Evolutionary conservation across 164 flowering plant species (phyloP).

Genomic region (Santalum album): DNA sequence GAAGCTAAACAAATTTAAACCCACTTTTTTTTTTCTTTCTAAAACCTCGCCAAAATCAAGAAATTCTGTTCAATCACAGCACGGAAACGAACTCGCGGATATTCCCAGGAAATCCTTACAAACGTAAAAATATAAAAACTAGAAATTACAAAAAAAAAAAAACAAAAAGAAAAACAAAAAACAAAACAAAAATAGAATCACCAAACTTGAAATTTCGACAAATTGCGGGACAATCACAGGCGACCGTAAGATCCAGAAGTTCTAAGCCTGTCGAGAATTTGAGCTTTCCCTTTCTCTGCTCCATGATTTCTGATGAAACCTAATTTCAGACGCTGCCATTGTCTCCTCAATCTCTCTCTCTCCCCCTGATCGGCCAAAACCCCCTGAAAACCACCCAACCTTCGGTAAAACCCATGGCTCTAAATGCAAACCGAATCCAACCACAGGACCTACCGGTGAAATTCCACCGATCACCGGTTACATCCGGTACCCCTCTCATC

Average conservation of each 20-base stretch:
- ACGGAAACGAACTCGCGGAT: slow-evolving; percentile 6
- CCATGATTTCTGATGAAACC: slow-evolving; percentile 3
- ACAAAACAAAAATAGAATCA: too few relatives aligned
- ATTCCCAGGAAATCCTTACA: slow-evolving; percentile 6
- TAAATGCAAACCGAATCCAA: slow-evolving; percentile 28
- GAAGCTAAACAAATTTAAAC: too few relatives aligned
- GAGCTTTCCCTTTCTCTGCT: neutral
- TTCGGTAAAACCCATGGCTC: slow-evolving; percentile 53
- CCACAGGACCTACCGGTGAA: slow-evolving; percentile 20
- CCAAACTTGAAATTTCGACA: slow-evolving; percentile 1
- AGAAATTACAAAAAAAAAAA: too few relatives aligned
- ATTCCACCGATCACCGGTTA: too few relatives aligned
- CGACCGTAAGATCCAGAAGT: slow-evolving; percentile 17
- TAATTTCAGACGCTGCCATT: slow-evolving; percentile 16
- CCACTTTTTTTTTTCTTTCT: too few relatives aligned
- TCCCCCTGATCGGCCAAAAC: slow-evolving; percentile 36
- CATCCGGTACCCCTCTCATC: too few relatives aligned
- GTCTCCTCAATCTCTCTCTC: neutral
- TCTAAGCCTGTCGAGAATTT: neutral
- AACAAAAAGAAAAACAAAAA: too few relatives aligned
- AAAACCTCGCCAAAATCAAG: neutral
- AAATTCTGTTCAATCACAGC: slow-evolving; percentile 15
- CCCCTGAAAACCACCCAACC: slow-evolving; percentile 53
- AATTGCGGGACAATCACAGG: neutral
- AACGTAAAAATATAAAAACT: slow-evolving; percentile 1